Base-by-base conservation (phyloP, 352 stramenopile species). In the Halophytophthora batemanensis region DNA sequence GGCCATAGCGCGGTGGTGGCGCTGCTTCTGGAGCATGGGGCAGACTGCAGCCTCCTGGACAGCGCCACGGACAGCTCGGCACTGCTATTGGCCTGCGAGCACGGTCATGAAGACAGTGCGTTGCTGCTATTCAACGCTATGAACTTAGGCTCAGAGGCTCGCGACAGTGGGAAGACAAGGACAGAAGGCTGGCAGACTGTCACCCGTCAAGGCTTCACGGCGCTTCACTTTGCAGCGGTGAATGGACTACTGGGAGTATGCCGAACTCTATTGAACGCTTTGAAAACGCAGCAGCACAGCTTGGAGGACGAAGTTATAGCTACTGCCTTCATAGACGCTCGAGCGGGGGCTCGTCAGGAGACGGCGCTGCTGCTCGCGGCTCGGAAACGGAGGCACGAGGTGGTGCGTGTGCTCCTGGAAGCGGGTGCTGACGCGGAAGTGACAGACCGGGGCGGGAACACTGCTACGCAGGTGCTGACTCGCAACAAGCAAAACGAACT, bases 1-100 rank as follows among this genome's bases (percentile, higher is more conserved):
- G 96, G 95, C 17, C 89, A 98, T 59, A 59, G 84, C n/a, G 74
- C 77, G 12, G 81, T 95, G 40, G 79, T 95, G 17, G 41, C 71
- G n/a, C 45, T 77, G 10, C 71, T 98, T 14, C 58, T 98, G 37
- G 58, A 71, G 36, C 56, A 65, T 39, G 52, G 60, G 3, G 77
- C 77, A 2, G 63, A 77, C 28, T 64, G 61, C 8, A 47, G 19
- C 2, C 56, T 69, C 21, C 50, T 60, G 8, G 79, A 90, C 37
- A 43, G 34, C 22, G 54, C 55, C 23, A 81, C 66, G 18, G 62
- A 67, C 8, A 77, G 64, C 34, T 76, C 84, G 38, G 71, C 79
- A 14, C 65, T 92, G 29, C 54, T 87, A 29, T 49, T 74, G 23
- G 75, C 77, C 25, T 88, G 81, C 31, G 70, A 86, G 42, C 36